phyloP scores from a whole-genome alignment of 1,284 basidiomycete genomes.

The Trichosporon coremiiforme region DNA sequence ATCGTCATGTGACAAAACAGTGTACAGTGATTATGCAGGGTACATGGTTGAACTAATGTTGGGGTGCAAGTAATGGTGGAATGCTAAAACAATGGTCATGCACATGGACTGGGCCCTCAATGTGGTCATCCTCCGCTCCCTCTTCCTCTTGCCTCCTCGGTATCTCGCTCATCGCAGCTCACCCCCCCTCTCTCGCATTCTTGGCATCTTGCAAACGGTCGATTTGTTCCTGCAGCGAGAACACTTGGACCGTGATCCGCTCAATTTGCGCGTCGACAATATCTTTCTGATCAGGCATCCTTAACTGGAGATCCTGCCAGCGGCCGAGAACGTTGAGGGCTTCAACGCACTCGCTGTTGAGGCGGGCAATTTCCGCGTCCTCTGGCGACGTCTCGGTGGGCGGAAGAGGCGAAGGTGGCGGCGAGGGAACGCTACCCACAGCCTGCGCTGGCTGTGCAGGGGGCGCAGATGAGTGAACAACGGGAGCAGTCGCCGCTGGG shows the following conservation, averaged over 20 bases:
- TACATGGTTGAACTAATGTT: conserved; percentile 1
- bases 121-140: not conserved
- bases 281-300: not conserved
- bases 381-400: not conserved
- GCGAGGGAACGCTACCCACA: not conserved
- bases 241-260: not conserved
- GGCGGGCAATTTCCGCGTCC: not conserved
- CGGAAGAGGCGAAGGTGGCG: not conserved
- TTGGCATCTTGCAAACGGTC: not conserved
- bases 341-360: not conserved
- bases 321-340: not conserved
- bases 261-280: not conserved
- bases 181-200: not conserved
- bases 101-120: not conserved
- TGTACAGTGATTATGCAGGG: conserved; percentile 12
- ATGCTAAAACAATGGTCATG: not conserved
- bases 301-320: not conserved
- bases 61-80: not conserved
- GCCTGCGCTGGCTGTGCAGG: not conserved
- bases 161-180: too few species aligned
- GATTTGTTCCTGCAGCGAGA: not conserved
- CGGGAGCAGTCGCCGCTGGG: too few species aligned
- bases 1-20: not conserved
- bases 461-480: not conserved
- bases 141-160: not conserved